A percentile compares a stretch with the other conserved stretches of the same genome.
Conservation (phyloP, 2,329 filamentous ascomycete species). For the Aspergillus fumigatus region DNA sequence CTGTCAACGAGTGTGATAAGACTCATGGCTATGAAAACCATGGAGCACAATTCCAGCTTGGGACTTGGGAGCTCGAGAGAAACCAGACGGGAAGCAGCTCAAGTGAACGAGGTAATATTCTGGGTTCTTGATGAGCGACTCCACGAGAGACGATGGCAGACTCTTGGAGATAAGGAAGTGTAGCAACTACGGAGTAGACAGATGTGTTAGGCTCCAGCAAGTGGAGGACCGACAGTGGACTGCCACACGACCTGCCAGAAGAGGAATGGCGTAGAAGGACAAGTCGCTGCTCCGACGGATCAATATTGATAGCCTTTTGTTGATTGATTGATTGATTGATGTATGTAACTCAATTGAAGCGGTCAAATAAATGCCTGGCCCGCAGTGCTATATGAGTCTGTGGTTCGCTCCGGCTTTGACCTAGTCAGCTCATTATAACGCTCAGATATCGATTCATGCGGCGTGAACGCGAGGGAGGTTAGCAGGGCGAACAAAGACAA, state of each 20-base stretch:
- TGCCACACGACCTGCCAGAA: background rate
- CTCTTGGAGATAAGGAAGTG: background rate
- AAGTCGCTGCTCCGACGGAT: background rate
- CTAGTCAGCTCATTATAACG: no score
- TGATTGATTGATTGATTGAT: no score
- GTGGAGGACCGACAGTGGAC: background rate
- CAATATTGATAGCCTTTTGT: no score
- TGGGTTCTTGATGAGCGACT: background rate
- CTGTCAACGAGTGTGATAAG: background rate
- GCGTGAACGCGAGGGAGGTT: no score
- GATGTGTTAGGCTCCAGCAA: no score
- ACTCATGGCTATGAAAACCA: background rate
- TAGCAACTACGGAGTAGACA: no score
- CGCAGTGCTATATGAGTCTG: background rate
- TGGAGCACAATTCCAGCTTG: no score
- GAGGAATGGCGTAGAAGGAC: background rate
- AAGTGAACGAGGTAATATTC: background rate
- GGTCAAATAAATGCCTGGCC: background rate
- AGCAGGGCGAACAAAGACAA: background rate
- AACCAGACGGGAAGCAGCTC: background rate
- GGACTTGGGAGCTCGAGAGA: no score
- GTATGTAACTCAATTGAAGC: background rate
- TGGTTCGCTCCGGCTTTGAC: no score
- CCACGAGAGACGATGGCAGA: background rate
- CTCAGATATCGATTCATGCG: no score